Evolutionary conservation across 768 basidiomycete species (phyloP).

Genomic region (Lepiota brunneoincarnata): DNA sequence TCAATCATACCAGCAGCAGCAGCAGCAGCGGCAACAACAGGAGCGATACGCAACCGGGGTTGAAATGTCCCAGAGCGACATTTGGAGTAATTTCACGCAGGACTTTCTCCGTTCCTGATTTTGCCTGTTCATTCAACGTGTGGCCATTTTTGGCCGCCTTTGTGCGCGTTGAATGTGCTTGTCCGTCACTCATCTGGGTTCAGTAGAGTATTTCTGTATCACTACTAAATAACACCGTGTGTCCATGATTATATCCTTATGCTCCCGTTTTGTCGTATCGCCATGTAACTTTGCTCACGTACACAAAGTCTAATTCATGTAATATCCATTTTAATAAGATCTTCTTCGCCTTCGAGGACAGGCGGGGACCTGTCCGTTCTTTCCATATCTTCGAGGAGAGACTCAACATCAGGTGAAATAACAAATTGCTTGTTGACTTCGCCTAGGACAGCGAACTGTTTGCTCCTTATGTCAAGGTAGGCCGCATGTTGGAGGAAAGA

Average conservation of each 20-base stretch:
- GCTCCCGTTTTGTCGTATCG: background rate
- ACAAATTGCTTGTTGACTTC: conserved; percentile 84
- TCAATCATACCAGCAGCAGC: background rate
- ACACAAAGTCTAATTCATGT: background rate
- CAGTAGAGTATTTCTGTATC: no score
- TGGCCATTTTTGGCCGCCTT: background rate
- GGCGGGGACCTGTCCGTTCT: conserved; percentile 36
- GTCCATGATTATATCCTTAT: background rate
- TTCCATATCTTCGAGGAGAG: conserved; percentile 67
- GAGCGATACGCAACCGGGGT: background rate
- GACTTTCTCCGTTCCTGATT: conserved; percentile 20
- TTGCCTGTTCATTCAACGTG: background rate
- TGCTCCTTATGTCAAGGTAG: conserved; percentile 58
- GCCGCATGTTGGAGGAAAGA: conserved; percentile 90
- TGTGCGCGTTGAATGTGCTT: background rate
- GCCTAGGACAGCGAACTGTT: conserved; percentile 72
- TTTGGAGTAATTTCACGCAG: conserved; percentile 35
- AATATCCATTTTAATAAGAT: conserved; percentile 54
- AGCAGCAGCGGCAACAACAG: background rate
- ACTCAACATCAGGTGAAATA: conserved; percentile 80
- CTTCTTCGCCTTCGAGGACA: conserved; percentile 38
- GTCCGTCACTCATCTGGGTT: no score
- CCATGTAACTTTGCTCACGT: background rate
- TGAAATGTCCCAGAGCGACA: conserved; percentile 29
- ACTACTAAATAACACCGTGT: no score